These are phyloP conservation scores for Beta macrorhiza DNA, from an alignment of 179 eudicot genomes.

Conservation along the genomic window DNA sequence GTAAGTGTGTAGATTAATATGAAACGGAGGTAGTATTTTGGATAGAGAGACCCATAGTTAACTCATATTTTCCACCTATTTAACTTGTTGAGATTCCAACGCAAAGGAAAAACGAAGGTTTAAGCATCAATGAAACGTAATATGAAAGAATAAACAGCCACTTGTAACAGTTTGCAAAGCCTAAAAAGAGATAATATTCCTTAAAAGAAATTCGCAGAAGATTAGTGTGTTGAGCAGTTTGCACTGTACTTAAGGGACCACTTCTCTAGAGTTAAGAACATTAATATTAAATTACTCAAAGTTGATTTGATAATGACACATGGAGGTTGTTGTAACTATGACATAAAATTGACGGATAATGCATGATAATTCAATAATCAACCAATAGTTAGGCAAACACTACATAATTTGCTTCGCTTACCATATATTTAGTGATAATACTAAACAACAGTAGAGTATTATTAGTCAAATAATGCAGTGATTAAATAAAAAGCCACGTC, in stretches of 20 bases:
- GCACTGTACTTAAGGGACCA: constrained; percentile 18
- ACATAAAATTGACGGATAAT: constrained; percentile 19
- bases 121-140: neutral
- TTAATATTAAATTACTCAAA: constrained; percentile 17
- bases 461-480: constrained; percentile 1
- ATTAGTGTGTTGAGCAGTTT: neutral
- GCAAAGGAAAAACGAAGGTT: too few species aligned
- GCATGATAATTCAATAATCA: constrained; percentile 18
- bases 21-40: too few species aligned
- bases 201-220: neutral
- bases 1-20: too few species aligned
- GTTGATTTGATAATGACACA: constrained; percentile 28
- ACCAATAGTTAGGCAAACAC: constrained; percentile 1
- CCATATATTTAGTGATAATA: neutral
- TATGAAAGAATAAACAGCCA: constrained; percentile 15
- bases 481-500: neutral
- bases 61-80: too few species aligned
- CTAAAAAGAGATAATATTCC: neutral
- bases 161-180: neutral
- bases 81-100: neutral
- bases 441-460: neutral
- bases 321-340: constrained; percentile 26
- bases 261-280: constrained; percentile 14
- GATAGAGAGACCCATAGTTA: too few species aligned
- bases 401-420: constrained; percentile 5